A percentile compares a stretch with the other conserved stretches of the same genome.
Evolutionary conservation across 352 stramenopile species (phyloP).

Genomic region (Phytopythium litorale): DNA sequence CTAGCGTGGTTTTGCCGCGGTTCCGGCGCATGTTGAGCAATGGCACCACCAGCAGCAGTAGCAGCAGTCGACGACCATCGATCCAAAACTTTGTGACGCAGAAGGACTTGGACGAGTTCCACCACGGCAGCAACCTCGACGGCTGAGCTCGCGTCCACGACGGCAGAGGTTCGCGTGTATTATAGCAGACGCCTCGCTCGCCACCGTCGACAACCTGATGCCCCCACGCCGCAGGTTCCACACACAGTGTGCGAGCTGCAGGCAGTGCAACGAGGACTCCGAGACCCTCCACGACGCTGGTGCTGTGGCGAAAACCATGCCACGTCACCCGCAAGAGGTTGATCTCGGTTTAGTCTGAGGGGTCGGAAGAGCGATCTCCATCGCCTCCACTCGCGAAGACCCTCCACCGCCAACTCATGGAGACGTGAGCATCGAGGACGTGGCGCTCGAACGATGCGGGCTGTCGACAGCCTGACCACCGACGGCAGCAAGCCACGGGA

Average conservation of each 20-base stretch:
- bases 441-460: no score
- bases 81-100: constrained; percentile 55
- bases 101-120: constrained; percentile 60
- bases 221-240: background rate
- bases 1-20: background rate
- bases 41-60: constrained; percentile 5
- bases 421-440: background rate
- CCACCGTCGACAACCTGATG: background rate
- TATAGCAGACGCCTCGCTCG: background rate
- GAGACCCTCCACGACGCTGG: no score
- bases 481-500: background rate
- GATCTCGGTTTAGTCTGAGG: background rate
- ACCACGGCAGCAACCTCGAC: constrained; percentile 12
- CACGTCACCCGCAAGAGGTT: no score
- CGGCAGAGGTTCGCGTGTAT: no score
- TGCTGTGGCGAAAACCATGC: no score
- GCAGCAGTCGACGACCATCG: constrained; percentile 27
- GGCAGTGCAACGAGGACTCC: background rate
- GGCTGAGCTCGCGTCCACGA: background rate
- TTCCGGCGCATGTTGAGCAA: constrained; percentile 4
- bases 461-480: no score
- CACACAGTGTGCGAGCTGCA: background rate
- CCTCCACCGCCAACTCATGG: background rate
- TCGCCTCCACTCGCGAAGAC: background rate
- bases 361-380: background rate